Conservation (phyloP, 352 stramenopile species). For the Peronosclerospora sorghi region DNA sequence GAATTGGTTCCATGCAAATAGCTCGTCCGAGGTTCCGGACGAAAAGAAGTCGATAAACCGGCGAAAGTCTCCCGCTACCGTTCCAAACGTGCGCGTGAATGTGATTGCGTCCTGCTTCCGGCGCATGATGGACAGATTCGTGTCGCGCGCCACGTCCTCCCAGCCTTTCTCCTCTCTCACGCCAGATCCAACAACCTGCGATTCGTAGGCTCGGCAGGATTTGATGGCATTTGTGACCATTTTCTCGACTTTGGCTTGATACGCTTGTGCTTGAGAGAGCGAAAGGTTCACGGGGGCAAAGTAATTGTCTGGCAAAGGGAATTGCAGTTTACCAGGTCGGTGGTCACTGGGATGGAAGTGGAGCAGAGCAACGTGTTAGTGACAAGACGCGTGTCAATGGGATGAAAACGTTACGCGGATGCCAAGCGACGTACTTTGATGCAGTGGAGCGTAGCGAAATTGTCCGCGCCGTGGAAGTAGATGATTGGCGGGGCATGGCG, state of each 20-base stretch:
- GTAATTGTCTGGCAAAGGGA: constrained; percentile 32
- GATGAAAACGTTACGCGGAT: constrained; percentile 23
- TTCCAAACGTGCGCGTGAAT: constrained; percentile 43
- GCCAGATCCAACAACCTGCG: constrained; percentile 14
- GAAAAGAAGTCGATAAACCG: constrained; percentile 62
- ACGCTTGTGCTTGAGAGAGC: constrained; percentile 20
- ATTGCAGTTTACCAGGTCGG: constrained; percentile 20
- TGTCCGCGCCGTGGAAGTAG: constrained; percentile 12
- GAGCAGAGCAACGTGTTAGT: constrained; percentile 4
- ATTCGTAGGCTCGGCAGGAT: constrained; percentile 23
- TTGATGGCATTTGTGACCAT: constrained; percentile 16
- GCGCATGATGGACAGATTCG: constrained; percentile 20
- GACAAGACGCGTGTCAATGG: background rate
- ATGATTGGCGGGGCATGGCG: constrained; percentile 21
- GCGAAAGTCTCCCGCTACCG: constrained; percentile 39
- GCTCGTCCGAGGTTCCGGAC: constrained; percentile 41
- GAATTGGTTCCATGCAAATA: constrained; percentile 63
- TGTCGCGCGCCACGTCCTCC: constrained; percentile 20
- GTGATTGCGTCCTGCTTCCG: constrained; percentile 13
- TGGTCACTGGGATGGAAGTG: constrained; percentile 3
- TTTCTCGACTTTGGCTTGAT: constrained; percentile 15
- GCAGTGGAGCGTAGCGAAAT: constrained; percentile 8
- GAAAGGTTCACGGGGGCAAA: constrained; percentile 28
- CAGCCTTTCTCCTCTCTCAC: constrained; percentile 15
- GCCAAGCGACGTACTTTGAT: background rate